Percentiles rank a stretch among this genome's conserved stretches.
phyloP scores from a whole-genome alignment of 164 flowering plant genomes.

The Warburgia ugandensis region DNA sequence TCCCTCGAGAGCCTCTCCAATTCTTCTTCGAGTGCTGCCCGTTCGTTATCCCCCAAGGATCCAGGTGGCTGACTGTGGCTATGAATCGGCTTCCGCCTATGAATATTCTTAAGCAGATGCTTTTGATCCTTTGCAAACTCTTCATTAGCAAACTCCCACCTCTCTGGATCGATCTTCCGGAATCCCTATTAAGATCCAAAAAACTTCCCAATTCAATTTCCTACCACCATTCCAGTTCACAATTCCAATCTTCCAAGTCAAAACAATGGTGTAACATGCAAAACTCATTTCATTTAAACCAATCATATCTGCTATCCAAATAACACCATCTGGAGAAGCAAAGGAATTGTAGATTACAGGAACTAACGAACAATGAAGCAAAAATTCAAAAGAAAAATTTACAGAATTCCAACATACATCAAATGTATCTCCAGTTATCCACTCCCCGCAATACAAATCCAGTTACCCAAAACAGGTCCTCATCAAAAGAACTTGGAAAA shows the following conservation, averaged over 20 bases:
- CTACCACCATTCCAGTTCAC: not conserved
- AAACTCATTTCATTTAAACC: not conserved
- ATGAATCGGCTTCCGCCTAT: conserved; percentile 85
- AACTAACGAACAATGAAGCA: not conserved
- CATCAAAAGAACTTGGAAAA: too few species aligned
- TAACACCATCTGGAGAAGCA: too few species aligned
- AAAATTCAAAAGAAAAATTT: not conserved
- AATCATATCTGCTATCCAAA: too few species aligned
- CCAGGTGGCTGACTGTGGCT: conserved; percentile 85
- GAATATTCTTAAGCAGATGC: conserved; percentile 86
- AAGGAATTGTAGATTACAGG: not conserved
- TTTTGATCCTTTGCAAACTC: conserved; percentile 79
- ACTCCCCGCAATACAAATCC: too few species aligned
- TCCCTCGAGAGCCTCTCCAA: conserved; percentile 70
- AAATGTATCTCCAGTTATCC: too few species aligned
- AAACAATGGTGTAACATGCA: not conserved
- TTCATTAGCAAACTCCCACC: conserved; percentile 93
- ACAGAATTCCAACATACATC: too few species aligned
- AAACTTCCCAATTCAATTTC: not conserved
- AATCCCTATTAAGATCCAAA: conserved; percentile 52
- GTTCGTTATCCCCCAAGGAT: conserved; percentile 59
- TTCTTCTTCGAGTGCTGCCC: conserved; percentile 77
- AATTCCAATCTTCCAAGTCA: too few species aligned
- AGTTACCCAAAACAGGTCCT: too few species aligned
- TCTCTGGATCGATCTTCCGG: conserved; percentile 84